Evolutionary conservation across 495 filamentous ascomycete species (phyloP).

Genomic region (Penicillium simplicissimum): DNA sequence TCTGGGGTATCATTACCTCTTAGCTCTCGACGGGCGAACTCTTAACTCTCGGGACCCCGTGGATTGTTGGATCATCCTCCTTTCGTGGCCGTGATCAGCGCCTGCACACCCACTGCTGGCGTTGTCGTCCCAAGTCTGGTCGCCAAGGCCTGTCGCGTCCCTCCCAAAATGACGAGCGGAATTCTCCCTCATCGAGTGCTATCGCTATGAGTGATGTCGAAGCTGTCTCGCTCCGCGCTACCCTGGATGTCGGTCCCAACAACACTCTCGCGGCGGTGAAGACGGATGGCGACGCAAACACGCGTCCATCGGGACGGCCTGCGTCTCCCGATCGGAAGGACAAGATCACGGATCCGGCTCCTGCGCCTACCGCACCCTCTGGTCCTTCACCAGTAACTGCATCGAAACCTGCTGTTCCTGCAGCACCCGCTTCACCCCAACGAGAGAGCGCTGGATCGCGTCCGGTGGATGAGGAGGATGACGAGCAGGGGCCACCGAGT

Average conservation of each 20-base stretch:
- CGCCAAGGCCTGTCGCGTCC: constrained; percentile 38
- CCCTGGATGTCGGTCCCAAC: constrained; percentile 43
- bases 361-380: background rate
- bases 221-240: constrained; percentile 46
- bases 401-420: background rate
- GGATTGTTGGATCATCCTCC: constrained; percentile 14
- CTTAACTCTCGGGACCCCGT: background rate
- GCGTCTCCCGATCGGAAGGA: constrained; percentile 27
- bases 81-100: constrained; percentile 32
- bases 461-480: constrained; percentile 29
- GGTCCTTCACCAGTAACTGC: background rate
- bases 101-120: constrained; percentile 43
- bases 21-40: background rate
- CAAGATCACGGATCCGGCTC: background rate
- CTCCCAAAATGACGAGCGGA: constrained; percentile 53
- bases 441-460: constrained; percentile 26
- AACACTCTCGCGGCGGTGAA: constrained; percentile 38
- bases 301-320: constrained; percentile 22
- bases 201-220: constrained; percentile 56
- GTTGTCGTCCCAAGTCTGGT: constrained; percentile 33
- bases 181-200: constrained; percentile 45
- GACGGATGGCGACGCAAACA: constrained; percentile 23
- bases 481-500: constrained; percentile 39
- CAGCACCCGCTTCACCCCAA: constrained; percentile 16
- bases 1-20: background rate